phyloP scores from a whole-genome alignment of 192 early-diverging fungal species.

The Backusella tarrabulga region DNA sequence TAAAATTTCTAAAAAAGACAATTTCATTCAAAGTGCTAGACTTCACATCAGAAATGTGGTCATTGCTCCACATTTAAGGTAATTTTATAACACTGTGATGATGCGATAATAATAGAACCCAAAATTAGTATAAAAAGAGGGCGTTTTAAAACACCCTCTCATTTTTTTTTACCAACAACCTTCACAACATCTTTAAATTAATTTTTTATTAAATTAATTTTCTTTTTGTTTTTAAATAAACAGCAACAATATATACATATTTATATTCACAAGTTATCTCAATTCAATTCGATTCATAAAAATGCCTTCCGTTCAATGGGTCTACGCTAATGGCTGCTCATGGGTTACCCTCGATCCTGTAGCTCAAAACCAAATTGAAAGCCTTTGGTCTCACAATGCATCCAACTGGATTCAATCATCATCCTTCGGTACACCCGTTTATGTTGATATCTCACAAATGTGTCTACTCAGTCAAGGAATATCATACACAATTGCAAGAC shows the following conservation, averaged over 20 bases:
- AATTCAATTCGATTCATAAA: not conserved
- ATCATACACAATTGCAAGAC: not conserved
- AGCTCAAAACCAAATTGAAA: slow-evolving; percentile 7
- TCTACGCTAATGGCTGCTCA: slow-evolving; percentile 13
- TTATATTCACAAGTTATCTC: not conserved
- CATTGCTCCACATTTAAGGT: not conserved
- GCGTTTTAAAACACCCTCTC: not conserved
- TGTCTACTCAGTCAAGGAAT: not conserved
- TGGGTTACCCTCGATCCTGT: not conserved
- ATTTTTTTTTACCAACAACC: not conserved
- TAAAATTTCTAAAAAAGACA: not conserved
- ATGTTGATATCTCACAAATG: slow-evolving; percentile 8
- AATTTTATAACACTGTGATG: not conserved
- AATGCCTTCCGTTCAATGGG: slow-evolving; percentile 13
- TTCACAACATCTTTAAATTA: no score
- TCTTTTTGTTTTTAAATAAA: not conserved
- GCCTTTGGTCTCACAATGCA: not conserved
- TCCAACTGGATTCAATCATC: not conserved
- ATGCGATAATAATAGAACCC: not conserved
- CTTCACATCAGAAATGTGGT: not conserved
- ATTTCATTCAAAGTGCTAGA: not conserved
- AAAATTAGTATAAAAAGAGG: not conserved
- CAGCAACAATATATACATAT: no score
- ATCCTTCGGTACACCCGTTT: not conserved
- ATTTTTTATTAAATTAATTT: not conserved